Percentiles rank a stretch among this genome's conserved stretches.
phyloP scores from a whole-genome alignment of 345 rosid genomes.

The Citrus trifoliata region DNA sequence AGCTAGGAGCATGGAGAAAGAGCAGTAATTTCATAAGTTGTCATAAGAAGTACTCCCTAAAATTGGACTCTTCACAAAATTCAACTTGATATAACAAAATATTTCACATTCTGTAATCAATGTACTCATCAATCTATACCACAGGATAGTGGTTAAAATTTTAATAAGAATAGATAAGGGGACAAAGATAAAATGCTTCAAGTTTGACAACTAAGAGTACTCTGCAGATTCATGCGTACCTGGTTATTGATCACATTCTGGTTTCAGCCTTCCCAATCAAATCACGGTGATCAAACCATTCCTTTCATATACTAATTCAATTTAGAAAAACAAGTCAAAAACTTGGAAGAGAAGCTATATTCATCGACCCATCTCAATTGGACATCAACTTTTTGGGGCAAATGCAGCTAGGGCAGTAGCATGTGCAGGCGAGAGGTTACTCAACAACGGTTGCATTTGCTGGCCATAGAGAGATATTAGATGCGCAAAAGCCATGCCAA shows the following conservation, averaged over 20 bases:
- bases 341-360: background rate
- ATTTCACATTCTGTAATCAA: background rate
- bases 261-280: constrained; percentile 7
- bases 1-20: background rate
- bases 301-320: constrained; percentile 1
- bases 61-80: background rate
- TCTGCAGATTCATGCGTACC: constrained; percentile 3
- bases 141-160: background rate
- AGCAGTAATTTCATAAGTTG: background rate
- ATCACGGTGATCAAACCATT: background rate
- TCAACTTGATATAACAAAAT: background rate
- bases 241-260: background rate
- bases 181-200: background rate
- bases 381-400: constrained; percentile 55
- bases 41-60: background rate
- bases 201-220: background rate
- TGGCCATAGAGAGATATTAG: constrained; percentile 72
- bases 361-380: background rate
- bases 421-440: constrained; percentile 68
- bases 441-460: constrained; percentile 82
- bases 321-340: background rate
- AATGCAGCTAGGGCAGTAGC: constrained; percentile 80
- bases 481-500: constrained; percentile 86
- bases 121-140: background rate
- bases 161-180: background rate